Base-by-base conservation (phyloP, 306 rosid species). In the Astragalus membranaceus region DNA sequence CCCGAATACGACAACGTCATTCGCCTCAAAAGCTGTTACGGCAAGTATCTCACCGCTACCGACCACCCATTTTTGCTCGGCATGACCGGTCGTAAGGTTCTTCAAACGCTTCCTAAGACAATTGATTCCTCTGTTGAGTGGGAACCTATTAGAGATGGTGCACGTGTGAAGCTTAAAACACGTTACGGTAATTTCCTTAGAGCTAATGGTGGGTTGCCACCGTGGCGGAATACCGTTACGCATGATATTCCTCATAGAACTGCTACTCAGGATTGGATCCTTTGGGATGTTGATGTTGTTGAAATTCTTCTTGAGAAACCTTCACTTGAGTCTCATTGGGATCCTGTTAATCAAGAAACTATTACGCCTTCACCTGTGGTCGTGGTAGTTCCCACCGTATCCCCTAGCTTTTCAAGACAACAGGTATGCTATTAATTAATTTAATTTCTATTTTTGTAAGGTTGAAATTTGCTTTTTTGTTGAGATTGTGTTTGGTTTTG, bases 171-270 rank as follows among this genome's bases (percentile, higher is more conserved):
- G 86, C 80, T 94, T 39, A 88, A 79, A 74, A 88, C 97, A 7
- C 78, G 97, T 4, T 86, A 91, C 30, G 99, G 96, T 0, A 75
- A 94, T 46, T 94, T 91, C 66, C 65, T 94, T 35, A 75, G 99
- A 8, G 99, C 89, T 2, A 94, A 94, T 41, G 96, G 96, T 0
- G 96, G 97, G 0, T 5, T 94, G 14, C 99, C 99, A 0, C 97
- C 97, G 1, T 94, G 99, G 99, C 54, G 95, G 14, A 91, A 94
- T 79, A 85, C 96, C 3, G 86, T 94, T 6, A 94, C 99, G 14
- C 96, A 89, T 49, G 99, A 94, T 39, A 63, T 86, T 13, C 99
- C 99, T 0, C 89, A 84, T 5, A 74, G 97, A 53, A 84, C 97
- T 10, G 71, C 70, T 0, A 94, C 96, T 0, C 99, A 88, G 75